Conservation (phyloP, 805 yeast species). For the Spathaspora gorwiae region DNA sequence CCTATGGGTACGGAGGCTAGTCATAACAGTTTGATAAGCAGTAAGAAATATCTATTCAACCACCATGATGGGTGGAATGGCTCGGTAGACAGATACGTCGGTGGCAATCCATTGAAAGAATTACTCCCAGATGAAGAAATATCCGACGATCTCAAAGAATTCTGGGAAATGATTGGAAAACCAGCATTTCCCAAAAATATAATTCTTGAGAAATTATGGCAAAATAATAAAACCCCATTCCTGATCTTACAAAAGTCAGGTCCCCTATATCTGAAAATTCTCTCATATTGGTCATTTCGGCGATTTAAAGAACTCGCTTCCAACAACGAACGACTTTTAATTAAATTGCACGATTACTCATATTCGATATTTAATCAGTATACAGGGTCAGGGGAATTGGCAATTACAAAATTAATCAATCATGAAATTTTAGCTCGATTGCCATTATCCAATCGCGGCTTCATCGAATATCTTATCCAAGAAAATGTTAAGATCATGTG, state of each 20-base stretch:
- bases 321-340: constrained; percentile 5
- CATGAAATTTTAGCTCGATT: constrained; percentile 36
- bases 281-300: constrained; percentile 40
- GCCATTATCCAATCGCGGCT: constrained; percentile 39
- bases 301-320: constrained; percentile 18
- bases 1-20: constrained; percentile 44
- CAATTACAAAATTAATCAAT: constrained; percentile 37
- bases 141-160: constrained; percentile 9
- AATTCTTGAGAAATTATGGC: constrained; percentile 32
- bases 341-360: constrained; percentile 37
- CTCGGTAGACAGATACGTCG: constrained; percentile 3
- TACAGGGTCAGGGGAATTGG: constrained; percentile 42
- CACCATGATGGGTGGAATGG: constrained; percentile 17
- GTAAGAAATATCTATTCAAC: constrained; percentile 25
- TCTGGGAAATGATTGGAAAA: constrained; percentile 33
- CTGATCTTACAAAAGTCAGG: constrained; percentile 35
- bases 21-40: constrained; percentile 24
- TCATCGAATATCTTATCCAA: constrained; percentile 23
- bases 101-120: constrained; percentile 35
- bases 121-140: constrained; percentile 13
- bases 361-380: constrained; percentile 40
- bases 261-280: constrained; percentile 35
- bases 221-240: constrained; percentile 35
- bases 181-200: constrained; percentile 34
- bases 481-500: constrained; percentile 23